phyloP scores from a whole-genome alignment of 2,329 filamentous ascomycete species.

The Neofusicoccum laricinum region DNA sequence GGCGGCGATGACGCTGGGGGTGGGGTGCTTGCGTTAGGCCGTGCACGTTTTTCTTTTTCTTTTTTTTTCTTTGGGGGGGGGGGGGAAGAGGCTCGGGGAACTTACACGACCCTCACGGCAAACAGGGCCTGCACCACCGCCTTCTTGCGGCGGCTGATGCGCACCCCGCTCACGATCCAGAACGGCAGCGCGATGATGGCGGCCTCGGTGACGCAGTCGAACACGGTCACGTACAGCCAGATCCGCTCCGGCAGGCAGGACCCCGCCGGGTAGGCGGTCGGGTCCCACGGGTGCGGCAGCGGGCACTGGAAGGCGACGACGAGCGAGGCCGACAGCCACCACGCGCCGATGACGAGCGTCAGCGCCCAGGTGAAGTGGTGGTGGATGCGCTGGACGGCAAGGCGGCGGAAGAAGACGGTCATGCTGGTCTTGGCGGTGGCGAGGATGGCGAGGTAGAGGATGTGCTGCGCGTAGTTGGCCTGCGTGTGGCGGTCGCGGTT shows the following conservation, averaged over 20 bases:
- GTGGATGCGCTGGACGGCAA: not conserved
- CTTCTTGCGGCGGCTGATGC: not conserved
- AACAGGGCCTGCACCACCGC: not conserved
- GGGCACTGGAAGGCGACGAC: not conserved
- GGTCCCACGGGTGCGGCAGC: not conserved
- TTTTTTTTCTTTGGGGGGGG: not conserved
- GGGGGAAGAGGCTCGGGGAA: not conserved
- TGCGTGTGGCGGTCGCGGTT: not conserved
- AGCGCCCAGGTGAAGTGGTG: not conserved
- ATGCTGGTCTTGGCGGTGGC: not conserved
- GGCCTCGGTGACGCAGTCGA: slow-evolving; percentile 1
- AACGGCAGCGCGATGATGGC: not conserved
- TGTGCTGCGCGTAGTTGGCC: slow-evolving; percentile 1
- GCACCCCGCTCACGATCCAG: not conserved
- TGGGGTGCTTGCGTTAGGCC: too few species aligned
- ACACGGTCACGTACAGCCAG: not conserved
- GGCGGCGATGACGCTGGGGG: not conserved
- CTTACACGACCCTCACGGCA: not conserved
- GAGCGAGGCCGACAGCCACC: not conserved
- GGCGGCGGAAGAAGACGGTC: slow-evolving; percentile 4
- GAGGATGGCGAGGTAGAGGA: not conserved
- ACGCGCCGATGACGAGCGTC: not conserved
- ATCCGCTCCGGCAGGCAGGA: not conserved
- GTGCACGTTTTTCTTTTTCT: not conserved
- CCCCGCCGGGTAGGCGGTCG: not conserved